Evolutionary conservation across 192 early-diverging fungal genomes (phyloP).

Genomic region (Entomortierella beljakovae): DNA sequence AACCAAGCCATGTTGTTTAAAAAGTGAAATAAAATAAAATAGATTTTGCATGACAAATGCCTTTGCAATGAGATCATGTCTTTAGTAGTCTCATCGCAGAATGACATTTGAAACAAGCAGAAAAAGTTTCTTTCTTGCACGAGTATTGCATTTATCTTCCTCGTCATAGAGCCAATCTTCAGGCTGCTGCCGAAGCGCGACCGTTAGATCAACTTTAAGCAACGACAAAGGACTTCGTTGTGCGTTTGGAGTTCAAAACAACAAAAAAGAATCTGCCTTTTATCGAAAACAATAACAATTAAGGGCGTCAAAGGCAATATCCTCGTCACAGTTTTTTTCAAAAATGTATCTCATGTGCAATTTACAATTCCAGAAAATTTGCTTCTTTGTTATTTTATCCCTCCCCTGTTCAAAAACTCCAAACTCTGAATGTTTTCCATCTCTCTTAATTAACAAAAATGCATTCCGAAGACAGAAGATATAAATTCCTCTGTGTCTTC

Average conservation of each 20-base stretch:
- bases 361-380: neutral
- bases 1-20: neutral
- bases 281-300: too few species aligned
- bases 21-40: neutral
- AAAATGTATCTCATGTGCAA: neutral
- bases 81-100: constrained; percentile 3
- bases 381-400: neutral
- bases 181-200: constrained; percentile 57
- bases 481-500: constrained; percentile 15
- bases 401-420: too few species aligned
- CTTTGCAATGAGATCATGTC: constrained; percentile 6
- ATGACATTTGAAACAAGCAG: constrained; percentile 1
- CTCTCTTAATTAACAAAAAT: neutral
- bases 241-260: constrained; percentile 21
- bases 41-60: constrained; percentile 12
- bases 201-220: constrained; percentile 41
- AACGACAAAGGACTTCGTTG: constrained; percentile 55
- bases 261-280: too few species aligned
- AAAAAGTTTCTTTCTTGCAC: constrained; percentile 23
- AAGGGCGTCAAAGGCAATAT: neutral
- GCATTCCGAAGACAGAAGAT: neutral
- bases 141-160: constrained; percentile 57
- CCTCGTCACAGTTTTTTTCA: neutral
- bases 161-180: constrained; percentile 27
- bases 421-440: too few species aligned